Conservation (phyloP, 176 grass and related monocot genomes). For the Neostapfia colusana region DNA sequence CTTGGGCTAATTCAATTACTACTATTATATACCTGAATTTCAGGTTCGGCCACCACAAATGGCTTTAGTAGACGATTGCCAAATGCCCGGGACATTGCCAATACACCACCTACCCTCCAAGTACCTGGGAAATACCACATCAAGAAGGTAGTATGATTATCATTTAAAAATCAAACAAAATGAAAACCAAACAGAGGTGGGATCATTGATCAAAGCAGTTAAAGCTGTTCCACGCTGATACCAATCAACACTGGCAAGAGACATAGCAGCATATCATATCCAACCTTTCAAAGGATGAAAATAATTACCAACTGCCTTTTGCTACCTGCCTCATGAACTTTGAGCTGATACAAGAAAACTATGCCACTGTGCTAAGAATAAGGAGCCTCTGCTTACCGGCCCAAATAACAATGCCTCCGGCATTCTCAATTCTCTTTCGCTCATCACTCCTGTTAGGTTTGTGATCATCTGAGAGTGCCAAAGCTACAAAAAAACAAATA, state of each 20-base stretch:
- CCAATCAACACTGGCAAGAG: slow-evolving; percentile 8
- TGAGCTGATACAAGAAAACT: slow-evolving; percentile 13
- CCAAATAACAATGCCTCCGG: slow-evolving; percentile 92
- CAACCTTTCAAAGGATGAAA: slow-evolving; percentile 22
- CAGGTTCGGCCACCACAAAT: slow-evolving; percentile 82
- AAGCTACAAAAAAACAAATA: slow-evolving; percentile 55
- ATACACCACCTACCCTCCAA: slow-evolving; percentile 84
- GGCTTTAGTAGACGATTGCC: slow-evolving; percentile 83
- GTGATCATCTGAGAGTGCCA: slow-evolving; percentile 90
- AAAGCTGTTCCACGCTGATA: not conserved
- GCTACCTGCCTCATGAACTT: not conserved
- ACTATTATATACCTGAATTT: slow-evolving; percentile 66
- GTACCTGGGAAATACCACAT: slow-evolving; percentile 59
- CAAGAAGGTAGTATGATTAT: slow-evolving; percentile 33
- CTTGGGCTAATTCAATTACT: slow-evolving; percentile 29
- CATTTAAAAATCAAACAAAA: slow-evolving; percentile 24
- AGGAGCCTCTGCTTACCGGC: slow-evolving; percentile 64
- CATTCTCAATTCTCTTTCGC: slow-evolving; percentile 82
- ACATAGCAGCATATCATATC: not conserved
- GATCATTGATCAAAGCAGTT: not conserved
- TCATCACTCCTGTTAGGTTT: slow-evolving; percentile 93
- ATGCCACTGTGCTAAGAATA: not conserved
- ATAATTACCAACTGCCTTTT: slow-evolving; percentile 18
- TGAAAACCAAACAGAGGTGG: not conserved
- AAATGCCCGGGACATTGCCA: slow-evolving; percentile 97